Evolutionary conservation across 805 yeast genomes (phyloP).

Genomic region (Priceomyces carsonii): DNA sequence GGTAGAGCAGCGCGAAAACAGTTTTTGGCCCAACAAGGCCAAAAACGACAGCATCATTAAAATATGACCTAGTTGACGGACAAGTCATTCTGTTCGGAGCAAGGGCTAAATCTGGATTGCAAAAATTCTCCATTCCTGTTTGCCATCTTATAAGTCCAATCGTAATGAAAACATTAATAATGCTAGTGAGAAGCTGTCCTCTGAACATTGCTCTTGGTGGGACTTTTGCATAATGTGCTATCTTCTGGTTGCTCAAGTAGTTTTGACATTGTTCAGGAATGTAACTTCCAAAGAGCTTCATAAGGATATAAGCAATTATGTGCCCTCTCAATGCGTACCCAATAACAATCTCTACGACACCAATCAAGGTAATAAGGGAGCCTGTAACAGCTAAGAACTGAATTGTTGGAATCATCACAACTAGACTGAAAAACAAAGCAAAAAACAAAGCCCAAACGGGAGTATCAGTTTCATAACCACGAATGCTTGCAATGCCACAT

Average conservation of each 20-base stretch:
- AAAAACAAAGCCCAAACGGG: slow-evolving; percentile 43
- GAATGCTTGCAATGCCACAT: slow-evolving; percentile 37
- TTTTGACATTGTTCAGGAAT: slow-evolving; percentile 30
- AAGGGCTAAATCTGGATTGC: slow-evolving; percentile 17
- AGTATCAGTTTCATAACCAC: slow-evolving; percentile 43
- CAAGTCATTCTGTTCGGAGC: slow-evolving; percentile 29
- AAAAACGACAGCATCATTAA: slow-evolving; percentile 46
- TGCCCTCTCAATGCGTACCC: slow-evolving; percentile 36
- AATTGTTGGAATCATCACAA: slow-evolving; percentile 43
- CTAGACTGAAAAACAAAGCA: slow-evolving; percentile 38
- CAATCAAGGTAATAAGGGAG: slow-evolving; percentile 42
- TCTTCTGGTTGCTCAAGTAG: slow-evolving; percentile 28
- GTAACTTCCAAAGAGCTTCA: slow-evolving; percentile 25
- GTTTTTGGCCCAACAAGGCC: slow-evolving; percentile 38
- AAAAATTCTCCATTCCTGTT: slow-evolving; percentile 33
- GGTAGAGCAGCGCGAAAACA: slow-evolving; percentile 37
- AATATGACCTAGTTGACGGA: slow-evolving; percentile 42
- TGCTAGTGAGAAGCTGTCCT: slow-evolving; percentile 31
- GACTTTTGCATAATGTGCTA: slow-evolving; percentile 37
- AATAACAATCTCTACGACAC: slow-evolving; percentile 42
- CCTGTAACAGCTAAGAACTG: slow-evolving; percentile 34
- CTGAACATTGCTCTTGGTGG: slow-evolving; percentile 43
- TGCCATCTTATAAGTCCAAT: slow-evolving; percentile 45
- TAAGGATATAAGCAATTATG: slow-evolving; percentile 17
- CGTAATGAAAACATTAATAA: slow-evolving; percentile 43